Conservation (phyloP, 2,329 filamentous ascomycete species). For the Botrytis sinoallii region DNA sequence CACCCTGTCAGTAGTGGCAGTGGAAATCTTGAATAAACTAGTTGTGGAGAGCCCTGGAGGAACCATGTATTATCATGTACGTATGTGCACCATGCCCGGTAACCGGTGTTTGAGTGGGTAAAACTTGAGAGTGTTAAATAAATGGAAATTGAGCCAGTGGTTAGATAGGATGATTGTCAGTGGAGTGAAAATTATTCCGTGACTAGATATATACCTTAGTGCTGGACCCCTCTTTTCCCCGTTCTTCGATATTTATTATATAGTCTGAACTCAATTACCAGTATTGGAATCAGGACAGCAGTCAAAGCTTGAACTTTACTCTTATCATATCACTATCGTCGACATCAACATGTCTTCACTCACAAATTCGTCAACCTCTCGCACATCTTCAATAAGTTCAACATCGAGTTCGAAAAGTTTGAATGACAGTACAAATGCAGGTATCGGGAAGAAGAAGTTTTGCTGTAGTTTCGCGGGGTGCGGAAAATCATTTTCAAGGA, state of each 20-base stretch:
- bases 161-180: slow-evolving; percentile 13
- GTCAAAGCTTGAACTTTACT: slow-evolving; percentile 16
- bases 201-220: slow-evolving; percentile 18
- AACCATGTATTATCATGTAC: slow-evolving; percentile 18
- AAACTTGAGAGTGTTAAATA: background rate
- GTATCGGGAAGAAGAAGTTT: slow-evolving; percentile 38
- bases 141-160: slow-evolving; percentile 13
- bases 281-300: background rate
- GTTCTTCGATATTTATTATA: slow-evolving; percentile 14
- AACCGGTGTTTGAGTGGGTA: slow-evolving; percentile 17
- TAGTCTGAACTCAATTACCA: slow-evolving; percentile 18
- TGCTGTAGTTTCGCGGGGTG: slow-evolving; percentile 43
- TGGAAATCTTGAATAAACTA: slow-evolving; percentile 3
- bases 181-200: slow-evolving; percentile 16
- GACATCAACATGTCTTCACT: slow-evolving; percentile 27
- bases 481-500: slow-evolving; percentile 47
- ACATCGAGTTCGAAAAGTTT: slow-evolving; percentile 28
- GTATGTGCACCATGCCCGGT: slow-evolving; percentile 19
- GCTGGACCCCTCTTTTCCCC: slow-evolving; percentile 20
- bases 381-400: slow-evolving; percentile 30
- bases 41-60: slow-evolving; percentile 9
- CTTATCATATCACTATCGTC: slow-evolving; percentile 8
- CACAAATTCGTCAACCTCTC: slow-evolving; percentile 31
- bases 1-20: background rate
- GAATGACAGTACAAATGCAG: slow-evolving; percentile 17